Evolutionary conservation across 345 rosid genomes (phyloP), one percentile per base, ranked within the genome.

Genomic region (Ceriops decandra): DNA sequence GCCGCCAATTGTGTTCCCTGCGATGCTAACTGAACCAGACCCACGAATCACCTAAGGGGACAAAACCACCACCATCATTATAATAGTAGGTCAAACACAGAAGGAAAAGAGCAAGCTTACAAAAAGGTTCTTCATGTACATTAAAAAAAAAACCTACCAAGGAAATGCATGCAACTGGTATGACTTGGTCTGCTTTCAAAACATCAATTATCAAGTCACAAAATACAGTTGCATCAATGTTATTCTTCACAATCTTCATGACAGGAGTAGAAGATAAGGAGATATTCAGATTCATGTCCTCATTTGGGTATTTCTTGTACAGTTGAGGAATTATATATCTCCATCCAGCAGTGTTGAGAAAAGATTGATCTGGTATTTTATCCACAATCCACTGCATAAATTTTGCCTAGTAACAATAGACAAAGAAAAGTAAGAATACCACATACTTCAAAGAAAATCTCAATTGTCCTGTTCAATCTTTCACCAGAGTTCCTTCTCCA

Each of bases 121-220:
- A 21, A 9, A 47, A 66, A 9, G n/a, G 17, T 38, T 33, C 27
- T 22, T 28, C 31, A 69, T 75, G 63, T 66, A 20, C 57, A 42
- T 53, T 65, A 24, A 21, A 30, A 30, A 30, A 65, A 24, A 21
- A 64, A 74, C 90, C 76, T 78, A 91, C 98, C 90, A 91, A 67
- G 52, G 96, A 87, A 81, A 95, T 88, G 86, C 97, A 91, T 28
- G 87, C 96, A 71, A 95, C 99, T 31, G 99, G 93, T 83, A 91
- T 87, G 38, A 80, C 89, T 80, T 86, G 70, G 60, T 74, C 79
- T 61, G 73, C 84, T 72, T 88, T 85, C 75, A 88, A 68, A 68
- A 95, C 96, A 76, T 91, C 80, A 67, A 91, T 88, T 74, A 88
- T 77, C 80, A 91, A 78, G 77, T 88, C 88, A 6, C 83, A 82